Base-by-base conservation (phyloP, 2,329 filamentous ascomycete species). In the Dissoconium aciculare region DNA sequence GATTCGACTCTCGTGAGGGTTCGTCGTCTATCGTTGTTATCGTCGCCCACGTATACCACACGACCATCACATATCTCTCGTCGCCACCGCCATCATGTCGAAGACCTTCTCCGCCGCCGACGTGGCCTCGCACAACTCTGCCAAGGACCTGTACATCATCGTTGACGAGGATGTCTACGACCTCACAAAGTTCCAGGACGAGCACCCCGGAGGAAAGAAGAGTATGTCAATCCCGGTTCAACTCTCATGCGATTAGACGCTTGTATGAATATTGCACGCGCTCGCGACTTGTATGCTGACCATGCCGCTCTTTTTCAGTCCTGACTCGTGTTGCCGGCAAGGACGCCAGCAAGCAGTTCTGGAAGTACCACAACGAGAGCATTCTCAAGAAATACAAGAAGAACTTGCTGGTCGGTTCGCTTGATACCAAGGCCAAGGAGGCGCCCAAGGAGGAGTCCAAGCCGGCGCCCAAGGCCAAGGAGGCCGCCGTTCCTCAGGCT, bases 141-240 rank as follows among this genome's bases (percentile, higher is more conserved):
- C 76, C 27, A 74, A 83, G 51, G 77, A 76, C 53, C 67, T 94
- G 38, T 95, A 76, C 72, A 81, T 95, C 51, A 72, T 91, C 42
- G 74, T 95, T 44, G 87, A 95, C 45, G 79, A 85, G 49, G 87
- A 95, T 58, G 87, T 95, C 44, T 95, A 93, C 58, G 87, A 98
- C 53, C 56, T 95, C 48, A 92, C 84, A 46, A 84, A 60, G 39
- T 66, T 64, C 44, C 59, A 63, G 40, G 58, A 64, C 16, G 61
- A 64, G 41, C 61, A 61, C 40, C 58, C 58, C n/a, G 51, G 51
- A 23, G 48, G 72, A 40, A 76, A 78, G 59, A 78, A 78, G 60
- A 78, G 71, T 75, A 41, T 34, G 43, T 40, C 19, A 12, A 8
- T 9, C 3, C 11, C 19, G 12, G 12, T 6, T 23, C 19, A 8